Base-by-base conservation (phyloP, 208 protist genomes). In the Leishmania tarentolae region DNA sequence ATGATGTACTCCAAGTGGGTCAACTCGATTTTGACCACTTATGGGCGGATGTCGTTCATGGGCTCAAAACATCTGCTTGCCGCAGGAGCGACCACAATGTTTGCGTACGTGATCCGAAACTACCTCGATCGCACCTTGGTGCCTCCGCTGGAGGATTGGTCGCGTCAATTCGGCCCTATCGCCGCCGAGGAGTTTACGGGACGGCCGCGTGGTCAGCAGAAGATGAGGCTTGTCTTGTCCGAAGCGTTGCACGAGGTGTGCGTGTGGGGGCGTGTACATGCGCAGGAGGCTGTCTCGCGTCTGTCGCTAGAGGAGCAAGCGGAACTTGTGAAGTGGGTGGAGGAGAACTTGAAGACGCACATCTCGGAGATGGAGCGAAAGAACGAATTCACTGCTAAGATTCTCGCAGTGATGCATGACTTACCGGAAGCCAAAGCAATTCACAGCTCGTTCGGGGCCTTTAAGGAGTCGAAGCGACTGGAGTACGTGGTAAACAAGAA, bases 401-500 rank as follows among this genome's bases (percentile, higher is more conserved):
- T 97, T 24, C 69, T 91, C 79, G 78, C 88, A 28, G 94, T 86
- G 17, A 46, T 94, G 35, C 77, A 84, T 56, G 61, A 65, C 1
- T 73, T 97, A 40, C 91, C 90, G 15, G 92, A 97, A 81, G 76
- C 92, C 42, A 89, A 89, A 21, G 86, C 93, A 0, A 87, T 96
- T 44, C 86, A 83, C 19, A 84, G 13, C 40, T 87, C 89, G 21
- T 53, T 53, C 11, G 53, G 71, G 31, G 78, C 86, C 24, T 94
- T 89, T 76, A 66, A 77, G 31, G 70, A 77, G 44, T 40, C 84
- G 74, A 77, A 86, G 46, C 82, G 76, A 42, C 81, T 83, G 47
- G 80, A 90, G 73, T 85, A 76, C 78, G 56, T 90, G 21, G 85
- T 95, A 6, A 37, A 79, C 50, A 76, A 86, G 37, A 76, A 85